Conservation (phyloP, 352 stramenopile species). For the Phytophthora tubulina region DNA sequence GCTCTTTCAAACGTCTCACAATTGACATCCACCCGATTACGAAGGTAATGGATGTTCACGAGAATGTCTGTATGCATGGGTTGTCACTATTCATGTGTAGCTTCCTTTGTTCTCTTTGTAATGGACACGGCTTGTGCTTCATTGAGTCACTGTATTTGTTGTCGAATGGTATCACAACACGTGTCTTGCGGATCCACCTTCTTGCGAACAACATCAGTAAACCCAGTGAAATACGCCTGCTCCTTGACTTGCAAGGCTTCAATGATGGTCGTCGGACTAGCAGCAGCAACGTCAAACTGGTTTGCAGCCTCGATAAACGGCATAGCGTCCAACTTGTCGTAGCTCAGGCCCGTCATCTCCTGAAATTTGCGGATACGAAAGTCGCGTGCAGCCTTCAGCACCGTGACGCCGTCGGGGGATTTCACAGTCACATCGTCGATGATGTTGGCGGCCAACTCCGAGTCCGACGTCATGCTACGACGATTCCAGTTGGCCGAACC, state of each 20-base stretch:
- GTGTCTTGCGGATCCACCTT: conserved; percentile 24
- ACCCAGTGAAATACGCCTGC: conserved; percentile 14
- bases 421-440: conserved; percentile 46
- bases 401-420: conserved; percentile 41
- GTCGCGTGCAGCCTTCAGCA: conserved; percentile 48
- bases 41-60: too few species aligned
- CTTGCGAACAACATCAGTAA: conserved; percentile 8
- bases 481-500: conserved; percentile 74
- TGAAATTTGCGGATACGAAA: conserved; percentile 71
- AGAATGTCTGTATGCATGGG: too few species aligned
- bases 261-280: conserved; percentile 30
- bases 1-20: too few species aligned
- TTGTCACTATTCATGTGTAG: not conserved
- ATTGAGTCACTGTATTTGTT: not conserved
- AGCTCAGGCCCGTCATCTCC: conserved; percentile 56
- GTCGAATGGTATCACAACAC: not conserved
- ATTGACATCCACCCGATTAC: too few species aligned
- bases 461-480: conserved; percentile 71
- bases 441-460: conserved; percentile 59
- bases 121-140: not conserved
- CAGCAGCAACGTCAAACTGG: conserved; percentile 39
- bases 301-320: conserved; percentile 53
- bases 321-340: conserved; percentile 51
- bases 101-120: not conserved
- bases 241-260: conserved; percentile 8